A percentile compares a stretch with the other conserved stretches of the same genome.
These are phyloP conservation scores for Phycomyces nitens DNA, from an alignment of 192 early-diverging fungal genomes.

Conservation along the genomic window DNA sequence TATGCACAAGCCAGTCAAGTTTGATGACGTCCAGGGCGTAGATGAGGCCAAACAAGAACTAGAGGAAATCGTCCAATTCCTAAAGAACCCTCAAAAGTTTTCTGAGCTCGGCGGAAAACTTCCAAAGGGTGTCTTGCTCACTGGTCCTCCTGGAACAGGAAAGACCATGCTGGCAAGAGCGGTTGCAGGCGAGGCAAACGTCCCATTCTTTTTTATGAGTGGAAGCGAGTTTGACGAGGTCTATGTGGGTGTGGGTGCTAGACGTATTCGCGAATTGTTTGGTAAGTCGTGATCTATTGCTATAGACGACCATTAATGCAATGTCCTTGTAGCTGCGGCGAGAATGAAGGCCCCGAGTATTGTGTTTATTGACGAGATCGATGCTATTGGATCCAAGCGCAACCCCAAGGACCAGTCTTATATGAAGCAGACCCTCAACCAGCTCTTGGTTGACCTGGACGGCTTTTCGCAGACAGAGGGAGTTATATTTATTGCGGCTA, in stretches of 20 bases:
- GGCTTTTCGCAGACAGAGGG: constrained; percentile 96
- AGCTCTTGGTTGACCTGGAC: constrained; percentile 97
- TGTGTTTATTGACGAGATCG: constrained; percentile 99
- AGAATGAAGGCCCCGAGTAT: constrained; percentile 77
- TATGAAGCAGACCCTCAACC: constrained; percentile 98
- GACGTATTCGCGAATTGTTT: constrained; percentile 83
- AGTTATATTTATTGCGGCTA: constrained; percentile 98
- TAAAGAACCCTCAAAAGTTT: constrained; percentile 90
- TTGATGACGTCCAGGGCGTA: constrained; percentile 94
- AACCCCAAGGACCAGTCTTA: constrained; percentile 92
- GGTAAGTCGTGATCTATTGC: constrained; percentile 39
- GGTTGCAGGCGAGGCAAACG: constrained; percentile 95
- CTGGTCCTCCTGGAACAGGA: constrained; percentile 94
- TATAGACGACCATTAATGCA: too few species aligned
- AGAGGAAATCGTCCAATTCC: constrained; percentile 92
- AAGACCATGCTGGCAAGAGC: constrained; percentile 97
- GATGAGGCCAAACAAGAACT: constrained; percentile 98
- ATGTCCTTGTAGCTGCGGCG: constrained; percentile 77
- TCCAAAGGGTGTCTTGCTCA: constrained; percentile 88
- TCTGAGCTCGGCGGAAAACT: constrained; percentile 91
- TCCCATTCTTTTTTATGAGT: constrained; percentile 99
- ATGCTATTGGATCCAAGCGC: constrained; percentile 94
- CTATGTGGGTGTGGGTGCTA: constrained; percentile 95
- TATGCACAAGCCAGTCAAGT: constrained; percentile 65
- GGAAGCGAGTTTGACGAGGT: constrained; percentile 99